Conservation (phyloP, 257 asterid species). For the Ophiorrhiza pumila region DNA sequence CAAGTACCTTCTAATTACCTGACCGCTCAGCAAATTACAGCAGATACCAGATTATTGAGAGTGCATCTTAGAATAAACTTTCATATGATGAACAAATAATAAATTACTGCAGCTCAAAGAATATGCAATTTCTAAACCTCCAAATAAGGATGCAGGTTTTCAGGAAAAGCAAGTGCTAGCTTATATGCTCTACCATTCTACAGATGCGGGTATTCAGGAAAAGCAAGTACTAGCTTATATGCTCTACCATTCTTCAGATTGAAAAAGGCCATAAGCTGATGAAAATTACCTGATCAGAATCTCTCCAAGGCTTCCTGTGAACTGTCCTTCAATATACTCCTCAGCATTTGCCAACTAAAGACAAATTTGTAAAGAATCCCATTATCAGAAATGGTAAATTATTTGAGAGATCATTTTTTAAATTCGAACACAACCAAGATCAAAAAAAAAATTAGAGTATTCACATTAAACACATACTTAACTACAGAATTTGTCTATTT, state of each 20-base stretch:
- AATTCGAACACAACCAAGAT: neutral
- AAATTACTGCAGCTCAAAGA: neutral
- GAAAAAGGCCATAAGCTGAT: neutral
- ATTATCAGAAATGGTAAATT: neutral
- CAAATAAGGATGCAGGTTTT: neutral
- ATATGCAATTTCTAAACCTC: neutral
- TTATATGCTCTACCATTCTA: neutral
- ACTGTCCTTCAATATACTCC: slow-evolving; percentile 80
- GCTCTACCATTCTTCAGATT: neutral
- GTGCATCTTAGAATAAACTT: neutral
- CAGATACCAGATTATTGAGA: neutral
- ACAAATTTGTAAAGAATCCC: neutral
- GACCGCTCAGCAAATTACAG: neutral
- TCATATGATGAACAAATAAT: neutral
- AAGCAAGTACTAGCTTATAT: neutral
- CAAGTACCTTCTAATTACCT: neutral
- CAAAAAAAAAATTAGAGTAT: neutral
- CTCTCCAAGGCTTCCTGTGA: slow-evolving; percentile 92
- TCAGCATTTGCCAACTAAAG: slow-evolving; percentile 93
- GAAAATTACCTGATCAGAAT: slow-evolving; percentile 31
- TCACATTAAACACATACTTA: neutral
- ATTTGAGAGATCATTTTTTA: neutral
- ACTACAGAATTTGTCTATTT: neutral
- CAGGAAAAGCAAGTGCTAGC: neutral
- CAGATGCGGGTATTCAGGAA: neutral